These are phyloP conservation scores for Cladophialophora psammophila DNA, from an alignment of 2,329 filamentous ascomycete species.

Conservation along the genomic window DNA sequence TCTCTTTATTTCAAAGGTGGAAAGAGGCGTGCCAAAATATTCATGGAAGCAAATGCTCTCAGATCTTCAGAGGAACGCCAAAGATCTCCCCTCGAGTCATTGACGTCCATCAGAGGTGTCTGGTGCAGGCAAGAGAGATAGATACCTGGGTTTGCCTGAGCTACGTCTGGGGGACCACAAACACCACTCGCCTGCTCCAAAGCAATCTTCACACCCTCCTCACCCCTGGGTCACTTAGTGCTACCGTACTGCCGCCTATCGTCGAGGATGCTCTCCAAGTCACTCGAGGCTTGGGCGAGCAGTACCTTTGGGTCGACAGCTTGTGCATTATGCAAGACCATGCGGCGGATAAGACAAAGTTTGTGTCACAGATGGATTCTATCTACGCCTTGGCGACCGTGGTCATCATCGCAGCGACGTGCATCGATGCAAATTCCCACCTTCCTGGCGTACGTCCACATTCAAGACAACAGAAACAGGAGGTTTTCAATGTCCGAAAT, in stretches of 20 bases:
- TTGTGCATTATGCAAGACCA: slow-evolving; percentile 41
- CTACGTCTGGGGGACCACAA: slow-evolving; percentile 29
- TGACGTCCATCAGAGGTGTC: slow-evolving; percentile 24
- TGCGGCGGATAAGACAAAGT: slow-evolving; percentile 25
- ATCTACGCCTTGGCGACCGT: slow-evolving; percentile 35
- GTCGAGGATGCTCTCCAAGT: slow-evolving; percentile 27
- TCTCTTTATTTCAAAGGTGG: slow-evolving; percentile 4
- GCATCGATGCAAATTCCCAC: slow-evolving; percentile 27
- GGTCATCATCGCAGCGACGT: slow-evolving; percentile 27
- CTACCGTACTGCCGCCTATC: slow-evolving; percentile 12
- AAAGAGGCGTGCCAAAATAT: neutral
- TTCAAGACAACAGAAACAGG: slow-evolving; percentile 17
- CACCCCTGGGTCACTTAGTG: slow-evolving; percentile 21
- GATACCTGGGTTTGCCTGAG: slow-evolving; percentile 27
- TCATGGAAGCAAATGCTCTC: neutral
- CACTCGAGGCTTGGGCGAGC: slow-evolving; percentile 27
- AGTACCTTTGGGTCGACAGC: slow-evolving; percentile 38
- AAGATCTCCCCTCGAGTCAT: slow-evolving; percentile 15
- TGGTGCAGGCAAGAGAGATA: slow-evolving; percentile 14
- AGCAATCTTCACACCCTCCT: slow-evolving; percentile 19
- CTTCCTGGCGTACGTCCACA: slow-evolving; percentile 27
- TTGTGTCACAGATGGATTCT: slow-evolving; percentile 36
- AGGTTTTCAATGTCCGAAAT: slow-evolving; percentile 21
- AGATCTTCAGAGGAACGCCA: slow-evolving; percentile 1
- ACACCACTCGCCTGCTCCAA: slow-evolving; percentile 15